Conservation (phyloP, 306 rosid species). For the Aeschynomene evenia region DNA sequence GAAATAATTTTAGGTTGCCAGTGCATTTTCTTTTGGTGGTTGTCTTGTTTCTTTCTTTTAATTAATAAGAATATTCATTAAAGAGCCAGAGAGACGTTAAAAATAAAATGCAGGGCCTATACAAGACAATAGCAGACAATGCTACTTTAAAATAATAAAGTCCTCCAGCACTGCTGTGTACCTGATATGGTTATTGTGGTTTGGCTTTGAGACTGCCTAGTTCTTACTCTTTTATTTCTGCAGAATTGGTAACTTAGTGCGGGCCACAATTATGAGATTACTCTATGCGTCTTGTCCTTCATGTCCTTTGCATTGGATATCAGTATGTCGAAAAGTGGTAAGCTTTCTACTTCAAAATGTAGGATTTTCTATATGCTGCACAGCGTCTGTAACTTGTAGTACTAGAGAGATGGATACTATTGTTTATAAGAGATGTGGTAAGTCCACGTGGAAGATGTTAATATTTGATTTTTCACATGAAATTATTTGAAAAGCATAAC, state of each 20-base stretch:
- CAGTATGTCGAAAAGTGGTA: slow-evolving; percentile 88
- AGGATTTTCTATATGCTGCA: slow-evolving; percentile 21
- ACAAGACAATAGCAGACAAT: background rate
- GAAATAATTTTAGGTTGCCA: background rate
- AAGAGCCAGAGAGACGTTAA: slow-evolving; percentile 15
- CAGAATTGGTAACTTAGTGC: slow-evolving; percentile 82
- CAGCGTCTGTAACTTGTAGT: slow-evolving; percentile 16
- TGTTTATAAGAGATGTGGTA: background rate
- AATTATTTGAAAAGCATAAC: slow-evolving; percentile 7
- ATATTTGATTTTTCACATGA: background rate
- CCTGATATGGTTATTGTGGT: background rate
- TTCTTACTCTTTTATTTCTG: slow-evolving; percentile 20
- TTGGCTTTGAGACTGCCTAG: slow-evolving; percentile 10
- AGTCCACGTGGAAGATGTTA: background rate
- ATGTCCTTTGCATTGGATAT: slow-evolving; percentile 86
- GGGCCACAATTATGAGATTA: slow-evolving; percentile 78
- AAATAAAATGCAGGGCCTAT: background rate
- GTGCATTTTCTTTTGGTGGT: slow-evolving; percentile 6
- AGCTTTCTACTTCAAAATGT: slow-evolving; percentile 30
- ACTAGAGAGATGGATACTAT: background rate
- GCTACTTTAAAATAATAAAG: background rate
- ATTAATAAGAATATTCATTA: background rate
- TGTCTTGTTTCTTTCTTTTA: background rate
- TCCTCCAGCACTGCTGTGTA: background rate
- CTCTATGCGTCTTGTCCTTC: slow-evolving; percentile 90